A percentile compares a stretch with the other conserved stretches of the same genome.
phyloP scores from a whole-genome alignment of 2,329 filamentous ascomycete species.

The Aspergillus novoparasiticus region DNA sequence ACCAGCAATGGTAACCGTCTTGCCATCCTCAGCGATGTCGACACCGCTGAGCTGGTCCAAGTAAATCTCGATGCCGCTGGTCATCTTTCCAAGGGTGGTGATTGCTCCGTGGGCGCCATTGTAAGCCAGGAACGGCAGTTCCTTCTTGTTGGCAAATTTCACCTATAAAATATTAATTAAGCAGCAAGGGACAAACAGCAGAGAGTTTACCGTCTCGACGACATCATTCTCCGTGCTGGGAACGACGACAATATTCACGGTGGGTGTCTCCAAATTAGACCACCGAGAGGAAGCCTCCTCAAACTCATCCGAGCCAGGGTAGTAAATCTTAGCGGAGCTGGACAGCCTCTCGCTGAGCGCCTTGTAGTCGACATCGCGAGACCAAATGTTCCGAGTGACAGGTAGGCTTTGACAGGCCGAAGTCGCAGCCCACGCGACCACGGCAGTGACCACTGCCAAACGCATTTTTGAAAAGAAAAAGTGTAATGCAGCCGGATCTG shows the following conservation, averaged over 20 bases:
- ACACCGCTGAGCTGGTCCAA: conserved; percentile 47
- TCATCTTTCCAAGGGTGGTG: conserved; percentile 52
- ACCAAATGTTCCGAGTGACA: not conserved
- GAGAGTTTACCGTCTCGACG: conserved; percentile 39
- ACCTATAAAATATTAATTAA: conserved; percentile 39
- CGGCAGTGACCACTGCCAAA: conserved; percentile 21
- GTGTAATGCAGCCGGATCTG: too few relatives aligned
- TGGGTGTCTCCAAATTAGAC: conserved; percentile 50
- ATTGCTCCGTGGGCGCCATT: conserved; percentile 57
- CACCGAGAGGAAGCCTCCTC: conserved; percentile 45
- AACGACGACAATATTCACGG: conserved; percentile 49
- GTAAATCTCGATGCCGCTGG: conserved; percentile 55
- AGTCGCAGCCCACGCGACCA: conserved; percentile 29
- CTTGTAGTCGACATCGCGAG: conserved; percentile 19
- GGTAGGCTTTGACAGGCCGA: conserved; percentile 4
- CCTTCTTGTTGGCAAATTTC: conserved; percentile 48
- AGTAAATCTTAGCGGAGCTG: conserved; percentile 44
- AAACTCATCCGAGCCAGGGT: conserved; percentile 46
- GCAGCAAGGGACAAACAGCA: too few relatives aligned
- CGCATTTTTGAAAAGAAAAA: too few relatives aligned
- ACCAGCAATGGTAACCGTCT: conserved; percentile 52
- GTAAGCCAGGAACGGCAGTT: conserved; percentile 56
- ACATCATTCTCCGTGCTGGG: conserved; percentile 54
- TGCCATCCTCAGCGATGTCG: conserved; percentile 44
- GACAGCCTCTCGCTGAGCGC: conserved; percentile 33